Percentiles rank a stretch among this genome's conserved stretches.
Evolutionary conservation across 2,329 filamentous ascomycete species (phyloP).

Genomic region (Elsinoe batatas): DNA sequence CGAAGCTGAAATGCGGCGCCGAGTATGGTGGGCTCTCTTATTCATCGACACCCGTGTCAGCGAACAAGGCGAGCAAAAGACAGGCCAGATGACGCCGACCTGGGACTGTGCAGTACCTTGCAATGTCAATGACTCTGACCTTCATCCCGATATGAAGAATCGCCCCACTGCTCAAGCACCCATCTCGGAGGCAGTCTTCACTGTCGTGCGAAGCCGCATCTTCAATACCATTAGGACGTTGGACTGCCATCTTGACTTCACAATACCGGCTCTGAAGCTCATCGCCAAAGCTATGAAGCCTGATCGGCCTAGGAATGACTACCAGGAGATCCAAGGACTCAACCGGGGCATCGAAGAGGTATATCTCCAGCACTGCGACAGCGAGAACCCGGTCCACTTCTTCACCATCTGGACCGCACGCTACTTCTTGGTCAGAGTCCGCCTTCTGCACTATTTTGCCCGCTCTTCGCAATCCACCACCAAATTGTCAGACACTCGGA

Average conservation of each 20-base stretch:
- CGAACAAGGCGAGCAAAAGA: constrained; percentile 50
- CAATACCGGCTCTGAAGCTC: constrained; percentile 31
- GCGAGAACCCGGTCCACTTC: constrained; percentile 36
- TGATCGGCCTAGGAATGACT: constrained; percentile 22
- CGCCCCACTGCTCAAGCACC: constrained; percentile 23
- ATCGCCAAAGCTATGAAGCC: constrained; percentile 17
- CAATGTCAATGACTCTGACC: constrained; percentile 35
- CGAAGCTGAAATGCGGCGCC: constrained; percentile 59
- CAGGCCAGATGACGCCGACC: constrained; percentile 29
- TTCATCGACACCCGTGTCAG: constrained; percentile 59
- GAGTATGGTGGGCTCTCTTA: constrained; percentile 64
- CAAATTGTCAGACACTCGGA: constrained; percentile 20
- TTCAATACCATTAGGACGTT: constrained; percentile 32
- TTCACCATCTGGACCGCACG: constrained; percentile 40
- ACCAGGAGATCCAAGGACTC: constrained; percentile 26
- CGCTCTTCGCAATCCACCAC: constrained; percentile 16
- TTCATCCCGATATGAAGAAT: constrained; percentile 31
- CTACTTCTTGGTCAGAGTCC: constrained; percentile 38
- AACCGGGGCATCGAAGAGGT: constrained; percentile 32
- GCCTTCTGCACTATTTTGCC: constrained; percentile 42
- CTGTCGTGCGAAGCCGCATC: constrained; percentile 35
- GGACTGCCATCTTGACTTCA: constrained; percentile 38
- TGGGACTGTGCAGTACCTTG: constrained; percentile 37
- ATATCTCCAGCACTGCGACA: constrained; percentile 36
- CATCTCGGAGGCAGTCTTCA: constrained; percentile 35